Conservation (phyloP, 371 early-diverging fungal genomes). For the Conidiobolus incongruus region DNA sequence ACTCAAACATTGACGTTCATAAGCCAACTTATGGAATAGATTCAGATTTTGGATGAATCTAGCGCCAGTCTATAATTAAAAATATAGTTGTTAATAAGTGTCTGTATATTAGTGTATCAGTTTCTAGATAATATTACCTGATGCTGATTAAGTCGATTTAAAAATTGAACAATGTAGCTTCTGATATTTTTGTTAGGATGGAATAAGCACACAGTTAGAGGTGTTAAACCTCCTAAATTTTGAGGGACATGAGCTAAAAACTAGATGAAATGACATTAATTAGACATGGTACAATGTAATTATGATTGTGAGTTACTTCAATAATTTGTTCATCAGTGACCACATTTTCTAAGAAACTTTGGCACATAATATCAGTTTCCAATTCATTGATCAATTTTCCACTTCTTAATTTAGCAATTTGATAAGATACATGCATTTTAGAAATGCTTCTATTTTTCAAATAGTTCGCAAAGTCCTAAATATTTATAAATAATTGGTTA, state of each 20-base stretch:
- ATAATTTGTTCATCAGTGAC: conserved; percentile 50
- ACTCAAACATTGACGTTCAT: conserved; percentile 6
- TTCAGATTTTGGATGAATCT: conserved; percentile 9
- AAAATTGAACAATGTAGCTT: conserved; percentile 32
- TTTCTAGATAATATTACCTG: conserved; percentile 18
- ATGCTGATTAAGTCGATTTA: conserved; percentile 34
- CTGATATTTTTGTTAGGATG: conserved; percentile 38
- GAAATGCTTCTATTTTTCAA: conserved; percentile 25
- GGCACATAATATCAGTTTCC: conserved; percentile 38
- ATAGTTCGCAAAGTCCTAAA: conserved; percentile 27
- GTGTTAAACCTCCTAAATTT: conserved; percentile 56
- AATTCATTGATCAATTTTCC: conserved; percentile 26
- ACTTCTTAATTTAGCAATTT: conserved; percentile 33
- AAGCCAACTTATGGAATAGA: conserved; percentile 7
- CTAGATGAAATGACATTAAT: conserved; percentile 10
- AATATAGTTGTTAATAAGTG: no score
- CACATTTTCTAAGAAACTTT: conserved; percentile 30
- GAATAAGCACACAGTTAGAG: conserved; percentile 61
- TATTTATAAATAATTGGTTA: not conserved
- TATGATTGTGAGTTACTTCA: no score
- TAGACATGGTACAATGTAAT: not conserved
- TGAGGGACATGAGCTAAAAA: conserved; percentile 56
- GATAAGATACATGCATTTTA: conserved; percentile 39
- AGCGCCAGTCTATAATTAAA: conserved; percentile 7
- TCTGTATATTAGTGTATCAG: not conserved